Evolutionary conservation across 2,329 filamentous ascomycete genomes (phyloP).

Genomic region (Dothistroma septosporum): DNA sequence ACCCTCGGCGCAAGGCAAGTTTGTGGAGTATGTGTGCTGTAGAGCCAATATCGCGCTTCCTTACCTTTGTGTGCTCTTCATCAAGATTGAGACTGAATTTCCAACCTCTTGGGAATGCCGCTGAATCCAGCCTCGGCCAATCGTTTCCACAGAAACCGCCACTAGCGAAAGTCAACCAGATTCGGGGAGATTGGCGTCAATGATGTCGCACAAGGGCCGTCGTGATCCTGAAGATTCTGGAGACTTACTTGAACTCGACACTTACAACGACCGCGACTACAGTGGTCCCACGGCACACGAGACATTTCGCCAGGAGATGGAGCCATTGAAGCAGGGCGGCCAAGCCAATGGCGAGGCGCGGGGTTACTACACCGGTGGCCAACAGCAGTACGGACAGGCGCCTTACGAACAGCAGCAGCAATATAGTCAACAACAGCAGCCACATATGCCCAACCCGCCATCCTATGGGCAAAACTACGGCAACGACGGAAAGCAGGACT

Average conservation of each 20-base stretch:
- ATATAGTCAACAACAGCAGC: constrained; percentile 15
- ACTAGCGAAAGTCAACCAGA: not conserved
- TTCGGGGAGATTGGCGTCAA: not conserved
- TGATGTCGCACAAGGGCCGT: not conserved
- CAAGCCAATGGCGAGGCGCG: constrained; percentile 14
- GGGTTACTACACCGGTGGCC: constrained; percentile 20
- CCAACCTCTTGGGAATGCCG: too few relatives aligned
- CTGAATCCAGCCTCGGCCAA: not conserved
- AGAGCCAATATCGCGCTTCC: too few relatives aligned
- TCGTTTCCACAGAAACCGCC: not conserved
- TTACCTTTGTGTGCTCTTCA: too few relatives aligned
- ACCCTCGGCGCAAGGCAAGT: not conserved
- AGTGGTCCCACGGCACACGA: constrained; percentile 3
- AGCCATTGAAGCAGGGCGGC: constrained; percentile 6
- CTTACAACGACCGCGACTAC: constrained; percentile 1
- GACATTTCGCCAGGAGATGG: constrained; percentile 1
- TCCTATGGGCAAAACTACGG: constrained; percentile 38
- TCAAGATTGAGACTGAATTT: too few relatives aligned
- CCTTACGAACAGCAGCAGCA: constrained; percentile 16
- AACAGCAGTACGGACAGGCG: constrained; percentile 8
- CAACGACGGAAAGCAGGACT: constrained; percentile 47
- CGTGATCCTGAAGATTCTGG: not conserved
- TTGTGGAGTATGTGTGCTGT: not conserved
- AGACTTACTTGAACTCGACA: not conserved
- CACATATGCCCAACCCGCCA: constrained; percentile 34